Conservation (phyloP, 768 basidiomycete genomes). For the Panellus pusillus region DNA sequence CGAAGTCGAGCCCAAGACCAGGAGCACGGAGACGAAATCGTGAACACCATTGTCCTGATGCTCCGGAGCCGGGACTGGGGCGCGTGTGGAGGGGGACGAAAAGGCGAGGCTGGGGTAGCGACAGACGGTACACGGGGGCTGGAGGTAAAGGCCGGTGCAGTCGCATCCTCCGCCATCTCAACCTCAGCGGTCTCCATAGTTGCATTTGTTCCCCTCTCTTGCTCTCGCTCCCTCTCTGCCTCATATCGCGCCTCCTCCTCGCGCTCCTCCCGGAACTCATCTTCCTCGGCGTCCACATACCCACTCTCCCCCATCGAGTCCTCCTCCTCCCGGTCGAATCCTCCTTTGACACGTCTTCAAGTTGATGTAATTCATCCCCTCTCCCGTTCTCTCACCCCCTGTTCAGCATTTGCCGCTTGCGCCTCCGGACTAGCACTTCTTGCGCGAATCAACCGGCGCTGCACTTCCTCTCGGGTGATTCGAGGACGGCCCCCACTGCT, state of each 20-base stretch:
- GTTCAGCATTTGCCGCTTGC: neutral
- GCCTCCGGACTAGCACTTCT: slow-evolving; percentile 38
- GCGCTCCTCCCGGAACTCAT: slow-evolving; percentile 23
- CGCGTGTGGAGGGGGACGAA: neutral
- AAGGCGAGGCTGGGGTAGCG: neutral
- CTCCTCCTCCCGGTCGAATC: slow-evolving; percentile 18
- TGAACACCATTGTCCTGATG: neutral
- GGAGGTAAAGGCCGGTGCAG: neutral
- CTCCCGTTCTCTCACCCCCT: slow-evolving; percentile 4
- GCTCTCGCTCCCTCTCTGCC: neutral
- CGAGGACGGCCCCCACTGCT: slow-evolving; percentile 37
- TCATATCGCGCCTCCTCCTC: slow-evolving; percentile 19
- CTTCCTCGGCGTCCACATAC: slow-evolving; percentile 11
- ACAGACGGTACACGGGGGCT: neutral
- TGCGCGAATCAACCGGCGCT: slow-evolving; percentile 47
- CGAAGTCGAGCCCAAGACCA: slow-evolving; percentile 45
- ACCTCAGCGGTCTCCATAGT: slow-evolving; percentile 13
- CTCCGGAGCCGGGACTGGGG: neutral
- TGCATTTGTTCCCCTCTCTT: neutral
- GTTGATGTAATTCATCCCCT: neutral
- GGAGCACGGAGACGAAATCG: slow-evolving; percentile 33
- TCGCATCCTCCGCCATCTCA: slow-evolving; percentile 14
- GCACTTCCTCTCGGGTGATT: slow-evolving; percentile 56
- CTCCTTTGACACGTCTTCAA: neutral
- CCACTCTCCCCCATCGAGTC: neutral